These are phyloP conservation scores for Microstegium vimineum DNA, from an alignment of 176 grass and related monocot genomes.

Conservation along the genomic window DNA sequence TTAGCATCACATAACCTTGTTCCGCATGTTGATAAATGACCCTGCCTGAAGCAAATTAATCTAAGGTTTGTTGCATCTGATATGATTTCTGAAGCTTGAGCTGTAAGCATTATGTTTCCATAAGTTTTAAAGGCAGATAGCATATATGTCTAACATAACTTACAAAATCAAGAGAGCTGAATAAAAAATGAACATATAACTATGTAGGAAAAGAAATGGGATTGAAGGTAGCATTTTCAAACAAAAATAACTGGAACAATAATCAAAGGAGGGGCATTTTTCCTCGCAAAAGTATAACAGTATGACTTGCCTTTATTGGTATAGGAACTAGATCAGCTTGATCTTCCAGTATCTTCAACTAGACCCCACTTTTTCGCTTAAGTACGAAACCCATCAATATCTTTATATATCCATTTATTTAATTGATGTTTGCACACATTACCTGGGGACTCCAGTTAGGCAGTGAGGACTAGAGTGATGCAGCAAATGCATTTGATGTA, in stretches of 20 bases:
- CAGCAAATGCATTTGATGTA: slow-evolving; percentile 49
- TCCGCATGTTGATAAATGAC: too few relatives aligned
- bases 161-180: not conserved
- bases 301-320: slow-evolving; percentile 55
- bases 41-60: not conserved
- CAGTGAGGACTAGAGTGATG: slow-evolving; percentile 48
- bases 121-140: too few relatives aligned
- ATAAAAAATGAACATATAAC: not conserved
- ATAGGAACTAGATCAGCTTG: slow-evolving; percentile 52
- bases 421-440: not conserved
- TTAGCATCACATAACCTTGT: not conserved
- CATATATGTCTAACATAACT: not conserved
- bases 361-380: slow-evolving; percentile 66
- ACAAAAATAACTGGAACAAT: not conserved
- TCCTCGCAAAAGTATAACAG: not conserved
- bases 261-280: not conserved
- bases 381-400: slow-evolving; percentile 20
- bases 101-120: too few relatives aligned
- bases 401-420: not conserved
- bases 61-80: not conserved
- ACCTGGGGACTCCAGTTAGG: slow-evolving; percentile 56
- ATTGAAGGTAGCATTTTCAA: not conserved
- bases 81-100: too few relatives aligned
- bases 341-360: slow-evolving; percentile 58
- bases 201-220: not conserved